Conservation (phyloP, 2,329 filamentous ascomycete species). For the Aspergillus phoenicis region DNA sequence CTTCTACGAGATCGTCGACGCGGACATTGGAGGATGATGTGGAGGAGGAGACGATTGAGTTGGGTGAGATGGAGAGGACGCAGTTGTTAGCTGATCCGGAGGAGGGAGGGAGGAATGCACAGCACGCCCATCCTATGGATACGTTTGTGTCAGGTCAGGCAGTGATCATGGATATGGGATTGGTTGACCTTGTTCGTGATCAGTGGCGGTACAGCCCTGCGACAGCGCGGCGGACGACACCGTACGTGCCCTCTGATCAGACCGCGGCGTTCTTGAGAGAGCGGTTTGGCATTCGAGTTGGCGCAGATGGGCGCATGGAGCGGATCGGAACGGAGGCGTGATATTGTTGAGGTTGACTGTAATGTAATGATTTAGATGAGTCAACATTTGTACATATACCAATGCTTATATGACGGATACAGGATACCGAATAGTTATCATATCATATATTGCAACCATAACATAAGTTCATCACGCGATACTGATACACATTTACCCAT, state of each 20-base stretch:
- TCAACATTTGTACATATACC: not conserved
- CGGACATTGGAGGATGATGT: not conserved
- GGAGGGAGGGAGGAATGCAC: constrained; percentile 24
- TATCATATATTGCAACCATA: not conserved
- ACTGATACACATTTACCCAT: not conserved
- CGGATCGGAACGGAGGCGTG: constrained; percentile 26
- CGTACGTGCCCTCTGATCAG: constrained; percentile 36
- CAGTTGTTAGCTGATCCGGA: constrained; percentile 39
- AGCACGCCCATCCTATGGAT: constrained; percentile 42
- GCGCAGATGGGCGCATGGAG: constrained; percentile 37
- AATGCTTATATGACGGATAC: not conserved
- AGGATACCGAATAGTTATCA: not conserved
- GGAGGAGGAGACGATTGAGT: constrained; percentile 40
- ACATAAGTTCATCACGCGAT: not conserved
- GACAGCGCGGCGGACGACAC: constrained; percentile 24
- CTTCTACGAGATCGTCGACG: constrained; percentile 41
- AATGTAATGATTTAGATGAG: not conserved
- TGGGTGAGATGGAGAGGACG: constrained; percentile 39
- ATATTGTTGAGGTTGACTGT: not conserved
- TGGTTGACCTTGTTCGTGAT: constrained; percentile 39
- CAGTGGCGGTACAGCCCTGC: constrained; percentile 41
- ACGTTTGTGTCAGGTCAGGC: constrained; percentile 40
- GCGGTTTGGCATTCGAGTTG: constrained; percentile 43
- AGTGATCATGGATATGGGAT: constrained; percentile 41
- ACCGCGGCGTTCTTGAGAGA: constrained; percentile 41